Base-by-base conservation (phyloP, 306 rosid species). In the Trifolium dubium region DNA sequence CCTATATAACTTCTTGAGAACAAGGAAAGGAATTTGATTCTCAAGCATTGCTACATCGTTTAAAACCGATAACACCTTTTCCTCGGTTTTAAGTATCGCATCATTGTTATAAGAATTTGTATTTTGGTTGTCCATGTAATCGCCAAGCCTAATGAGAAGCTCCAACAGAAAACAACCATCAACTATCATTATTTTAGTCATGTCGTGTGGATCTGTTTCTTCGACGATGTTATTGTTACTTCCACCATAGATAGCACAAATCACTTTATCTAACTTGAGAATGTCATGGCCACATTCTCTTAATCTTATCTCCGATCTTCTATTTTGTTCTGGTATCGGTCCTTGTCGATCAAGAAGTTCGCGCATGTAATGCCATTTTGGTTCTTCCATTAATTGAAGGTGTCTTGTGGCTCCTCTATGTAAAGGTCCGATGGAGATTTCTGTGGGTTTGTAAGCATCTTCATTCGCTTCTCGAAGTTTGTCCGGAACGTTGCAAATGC, bases 121-220 rank as follows among this genome's bases (percentile, higher is more conserved):
- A 11, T 29, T 30, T 47, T 30, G n/a, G 0, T 5, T 31, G 0
- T 68, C 43, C 14, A 14, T 47, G 4, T 68, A 46, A 17, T 14
- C 1, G 0, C 6, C 60, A 4, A 68, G 73, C 53, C 72, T 34
- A 19, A 76, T 34, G 46, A 83, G 75, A 37, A 83, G 23, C 60
- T 83, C 84, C 8, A 83, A 15, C 3, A 76, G 0, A 47, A 83
- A 83, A 47, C 84, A 83, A 8, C 83, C 86, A 18, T 83, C 86
- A 0, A 79, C 46, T 4, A 84, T 28, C 82, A 84, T 84, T 5
- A 75, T 23, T 58, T 50, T 65, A 1, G 84, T 41, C 0, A 80
- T 56, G 4, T 77, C 83, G 0, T 41, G n/a, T 8, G 47, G 6
- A 0, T 67, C 14, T 0, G 23, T 8, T 4, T 62, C 5, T 30